Evolutionary conservation across 352 stramenopile genomes (phyloP).

Genomic region (Pythium vanterpoolii): DNA sequence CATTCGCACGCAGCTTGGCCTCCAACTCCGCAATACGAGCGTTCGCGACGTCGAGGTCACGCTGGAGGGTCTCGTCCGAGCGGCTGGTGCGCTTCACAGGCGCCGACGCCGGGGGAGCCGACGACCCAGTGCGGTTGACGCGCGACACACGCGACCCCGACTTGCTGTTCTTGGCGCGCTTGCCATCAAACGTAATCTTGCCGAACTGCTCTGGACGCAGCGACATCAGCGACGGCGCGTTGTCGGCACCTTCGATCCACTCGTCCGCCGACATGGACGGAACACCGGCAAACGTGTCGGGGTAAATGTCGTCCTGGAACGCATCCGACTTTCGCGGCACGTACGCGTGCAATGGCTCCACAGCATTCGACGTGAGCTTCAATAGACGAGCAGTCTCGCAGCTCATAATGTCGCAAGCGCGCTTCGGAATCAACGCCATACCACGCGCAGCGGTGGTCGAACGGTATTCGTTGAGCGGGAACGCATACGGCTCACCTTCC

Average conservation of each 20-base stretch:
- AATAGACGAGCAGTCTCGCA: slow-evolving; percentile 96
- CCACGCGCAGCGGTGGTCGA: slow-evolving; percentile 95
- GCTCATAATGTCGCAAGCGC: slow-evolving; percentile 96
- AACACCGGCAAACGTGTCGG: slow-evolving; percentile 92
- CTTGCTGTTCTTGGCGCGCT: slow-evolving; percentile 44
- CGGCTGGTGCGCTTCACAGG: slow-evolving; percentile 26
- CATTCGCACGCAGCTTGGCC: slow-evolving; percentile 69
- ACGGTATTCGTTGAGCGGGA: slow-evolving; percentile 94
- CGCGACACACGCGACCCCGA: slow-evolving; percentile 24
- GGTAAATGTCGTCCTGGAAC: slow-evolving; percentile 99
- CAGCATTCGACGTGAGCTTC: slow-evolving; percentile 95
- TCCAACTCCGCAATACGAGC: slow-evolving; percentile 83
- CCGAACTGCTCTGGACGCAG: slow-evolving; percentile 89
- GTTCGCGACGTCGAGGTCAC: slow-evolving; percentile 76
- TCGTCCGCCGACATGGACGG: slow-evolving; percentile 95
- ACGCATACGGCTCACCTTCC: slow-evolving; percentile 92
- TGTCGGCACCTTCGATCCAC: slow-evolving; percentile 94
- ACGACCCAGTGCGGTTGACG: slow-evolving; percentile 27
- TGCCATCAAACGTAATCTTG: slow-evolving; percentile 85
- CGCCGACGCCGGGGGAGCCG: slow-evolving; percentile 19
- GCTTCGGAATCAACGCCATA: slow-evolving; percentile 99
- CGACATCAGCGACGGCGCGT: slow-evolving; percentile 90
- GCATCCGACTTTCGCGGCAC: slow-evolving; percentile 98
- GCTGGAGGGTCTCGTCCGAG: slow-evolving; percentile 48
- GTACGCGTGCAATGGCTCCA: slow-evolving; percentile 96